Conservation (phyloP, 805 yeast species). For the Candida xiaguanensis region DNA sequence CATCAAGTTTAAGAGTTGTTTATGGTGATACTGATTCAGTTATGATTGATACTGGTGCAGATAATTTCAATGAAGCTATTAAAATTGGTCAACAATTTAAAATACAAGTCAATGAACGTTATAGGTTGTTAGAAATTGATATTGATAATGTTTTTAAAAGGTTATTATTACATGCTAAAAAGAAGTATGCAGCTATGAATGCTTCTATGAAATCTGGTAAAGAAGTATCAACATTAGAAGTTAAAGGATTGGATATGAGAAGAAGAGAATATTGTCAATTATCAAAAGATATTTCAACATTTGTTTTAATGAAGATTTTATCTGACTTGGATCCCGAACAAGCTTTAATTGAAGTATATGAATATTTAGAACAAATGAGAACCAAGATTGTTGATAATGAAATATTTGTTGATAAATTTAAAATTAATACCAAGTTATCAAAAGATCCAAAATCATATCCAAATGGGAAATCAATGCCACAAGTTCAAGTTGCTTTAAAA, state of each 20-base stretch:
- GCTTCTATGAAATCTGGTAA: slow-evolving; percentile 48
- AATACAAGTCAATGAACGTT: slow-evolving; percentile 79
- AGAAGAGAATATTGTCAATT: slow-evolving; percentile 95
- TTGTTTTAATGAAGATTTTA: slow-evolving; percentile 66
- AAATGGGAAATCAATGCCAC: slow-evolving; percentile 76
- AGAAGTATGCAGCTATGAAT: slow-evolving; percentile 93
- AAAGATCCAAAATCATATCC: slow-evolving; percentile 87
- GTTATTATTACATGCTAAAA: slow-evolving; percentile 85
- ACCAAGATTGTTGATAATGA: slow-evolving; percentile 55
- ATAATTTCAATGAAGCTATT: slow-evolving; percentile 66
- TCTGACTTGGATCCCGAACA: slow-evolving; percentile 74
- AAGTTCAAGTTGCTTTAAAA: slow-evolving; percentile 86
- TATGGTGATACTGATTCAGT: slow-evolving; percentile 99
- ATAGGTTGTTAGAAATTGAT: slow-evolving; percentile 84
- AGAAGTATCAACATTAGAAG: slow-evolving; percentile 59
- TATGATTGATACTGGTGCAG: slow-evolving; percentile 90
- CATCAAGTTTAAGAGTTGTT: slow-evolving; percentile 75
- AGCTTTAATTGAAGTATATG: slow-evolving; percentile 68
- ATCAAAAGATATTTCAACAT: slow-evolving; percentile 82
- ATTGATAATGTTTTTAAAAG: slow-evolving; percentile 90
- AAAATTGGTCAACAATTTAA: slow-evolving; percentile 85
- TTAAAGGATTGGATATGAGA: slow-evolving; percentile 93
- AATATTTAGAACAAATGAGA: slow-evolving; percentile 61
- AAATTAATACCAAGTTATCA: slow-evolving; percentile 82
- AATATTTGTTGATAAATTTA: slow-evolving; percentile 62